Base-by-base conservation (phyloP, 306 rosid species). In the Cicer chorassanicum region DNA sequence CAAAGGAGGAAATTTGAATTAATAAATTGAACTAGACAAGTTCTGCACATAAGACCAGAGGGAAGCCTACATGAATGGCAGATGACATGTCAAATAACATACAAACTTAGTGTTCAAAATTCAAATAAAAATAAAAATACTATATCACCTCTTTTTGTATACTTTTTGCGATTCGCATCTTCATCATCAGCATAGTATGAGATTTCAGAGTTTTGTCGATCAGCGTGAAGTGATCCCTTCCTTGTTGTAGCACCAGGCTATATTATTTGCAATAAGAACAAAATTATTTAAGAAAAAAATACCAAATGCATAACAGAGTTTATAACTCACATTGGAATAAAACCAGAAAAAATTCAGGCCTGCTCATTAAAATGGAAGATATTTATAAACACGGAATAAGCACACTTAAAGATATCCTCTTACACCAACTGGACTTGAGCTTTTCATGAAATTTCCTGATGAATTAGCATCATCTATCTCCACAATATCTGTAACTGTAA, bases 221-320 rank as follows among this genome's bases (percentile, higher is more conserved):
- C 99, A 76, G 77, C 83, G 64, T 84, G 82, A 81, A 90, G 15
- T 73, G 87, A 79, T 72, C 87, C 88, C 86, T 95, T 95, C 81
- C 99, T 88, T 59, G 99, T 90, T 59, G 98, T 91, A 72, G 99
- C 99, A 86, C 90, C 90, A 73, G 90, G 97, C 99, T 95, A 91
- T 80, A 83, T 79, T 67, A 67, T 80, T 63, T 68, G 41, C 62
- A 73, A 73, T 40, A 42, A 76, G 45, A 82, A 77, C 15, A 77
- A 79, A 79, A 76, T 65, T 41, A 73, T 60, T 36, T 45, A 48
- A 82, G 74, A 62, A 56, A 72, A 73, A 75, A 49, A 59, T 50
- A 54, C 49, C 14, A 50, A 45, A 65, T 46, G 51, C 48, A 73
- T 13, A 56, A 75, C 76, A 62, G 53, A 62, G 36, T 39, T 70